Evolutionary conservation across 352 stramenopile genomes (phyloP), one percentile per base, ranked within the genome.

Genomic region (Pythium rhizo-oryzae): DNA sequence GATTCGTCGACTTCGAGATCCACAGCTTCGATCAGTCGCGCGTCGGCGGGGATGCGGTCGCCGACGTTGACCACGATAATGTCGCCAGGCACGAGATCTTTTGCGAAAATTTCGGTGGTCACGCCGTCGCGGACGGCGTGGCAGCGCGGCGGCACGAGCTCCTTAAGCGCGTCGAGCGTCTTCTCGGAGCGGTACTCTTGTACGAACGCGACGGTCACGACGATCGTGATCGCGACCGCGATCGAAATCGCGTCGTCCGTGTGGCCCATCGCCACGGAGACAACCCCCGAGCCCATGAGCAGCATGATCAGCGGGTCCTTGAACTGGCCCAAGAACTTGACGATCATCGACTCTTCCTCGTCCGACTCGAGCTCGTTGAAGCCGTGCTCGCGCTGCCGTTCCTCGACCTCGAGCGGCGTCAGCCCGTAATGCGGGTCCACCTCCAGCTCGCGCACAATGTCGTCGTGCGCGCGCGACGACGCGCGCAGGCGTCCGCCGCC

Each of bases 261-360:
- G 76, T 99, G 97, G 35, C 95, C 91, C 75, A 99, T 92, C 46
- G 90, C 60, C 13, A 98, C 73, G 41, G 92, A 98, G 55, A 99
- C 83, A 6, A 81, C 72, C 2, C 96, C 96, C 0, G 91, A 98
- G 16, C 82, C 91, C 62, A 99, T 86, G 37, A 99, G 85, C 75
- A 99, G 90, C 64, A 99, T 66, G 74, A 99, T 99, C 8, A 99
- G 81, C 16, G 97, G 97, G 75, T 99, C 97, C 72, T 99, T 99
- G 72, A 99, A 96, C 80, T 99, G 97, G 33, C 85, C 87, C 16
- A 91, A 33, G 65, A 99, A 98, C 66, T 98, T 97, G 41, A 83
- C 65, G 30, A 97, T 50, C n/a, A 99, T 83, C 23, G 91, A 93
- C 59, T 92, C 87, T 65, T 91, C 80, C 56, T 92, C 84, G 24